Percentiles rank a stretch among this genome's conserved stretches.
Conservation (phyloP, 2,329 filamentous ascomycete genomes). For the Monilinia aucupariae region DNA sequence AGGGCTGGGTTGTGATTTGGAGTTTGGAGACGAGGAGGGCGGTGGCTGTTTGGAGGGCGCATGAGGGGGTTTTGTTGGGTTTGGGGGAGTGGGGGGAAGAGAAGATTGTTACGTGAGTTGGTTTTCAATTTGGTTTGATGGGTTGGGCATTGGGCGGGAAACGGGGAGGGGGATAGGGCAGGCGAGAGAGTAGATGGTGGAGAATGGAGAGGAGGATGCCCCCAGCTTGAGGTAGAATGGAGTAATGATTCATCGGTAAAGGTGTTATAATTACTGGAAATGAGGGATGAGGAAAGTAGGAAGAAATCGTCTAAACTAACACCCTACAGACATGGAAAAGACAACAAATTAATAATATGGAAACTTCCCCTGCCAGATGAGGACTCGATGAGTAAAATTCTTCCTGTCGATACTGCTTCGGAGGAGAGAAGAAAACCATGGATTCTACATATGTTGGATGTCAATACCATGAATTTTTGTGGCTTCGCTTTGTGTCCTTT, state of each 20-base stretch:
- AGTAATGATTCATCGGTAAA: too few species aligned
- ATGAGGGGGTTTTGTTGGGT: constrained; percentile 66
- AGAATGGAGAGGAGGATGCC: too few species aligned
- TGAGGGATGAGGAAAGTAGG: neutral
- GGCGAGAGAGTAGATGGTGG: neutral
- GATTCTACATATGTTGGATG: constrained; percentile 76
- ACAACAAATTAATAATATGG: constrained; percentile 84
- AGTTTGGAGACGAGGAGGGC: constrained; percentile 75
- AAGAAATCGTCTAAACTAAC: neutral
- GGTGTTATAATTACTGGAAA: too few species aligned
- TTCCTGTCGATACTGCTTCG: constrained; percentile 62
- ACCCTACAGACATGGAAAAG: constrained; percentile 70
- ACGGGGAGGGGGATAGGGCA: neutral
- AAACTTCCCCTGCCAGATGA: constrained; percentile 60
- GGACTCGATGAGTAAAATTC: constrained; percentile 54
- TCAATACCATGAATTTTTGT: constrained; percentile 96
- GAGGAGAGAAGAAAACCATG: constrained; percentile 61
- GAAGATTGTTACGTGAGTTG: constrained; percentile 73
- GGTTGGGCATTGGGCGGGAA: neutral
- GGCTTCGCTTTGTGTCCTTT: constrained; percentile 52
- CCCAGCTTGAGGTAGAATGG: too few species aligned
- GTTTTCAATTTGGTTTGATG: constrained; percentile 10
- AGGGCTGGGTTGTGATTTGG: constrained; percentile 87
- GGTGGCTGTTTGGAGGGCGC: constrained; percentile 79
- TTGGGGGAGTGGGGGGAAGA: constrained; percentile 66